Conservation (phyloP, 2,329 filamentous ascomycete species). For the Epichloe scottii region DNA sequence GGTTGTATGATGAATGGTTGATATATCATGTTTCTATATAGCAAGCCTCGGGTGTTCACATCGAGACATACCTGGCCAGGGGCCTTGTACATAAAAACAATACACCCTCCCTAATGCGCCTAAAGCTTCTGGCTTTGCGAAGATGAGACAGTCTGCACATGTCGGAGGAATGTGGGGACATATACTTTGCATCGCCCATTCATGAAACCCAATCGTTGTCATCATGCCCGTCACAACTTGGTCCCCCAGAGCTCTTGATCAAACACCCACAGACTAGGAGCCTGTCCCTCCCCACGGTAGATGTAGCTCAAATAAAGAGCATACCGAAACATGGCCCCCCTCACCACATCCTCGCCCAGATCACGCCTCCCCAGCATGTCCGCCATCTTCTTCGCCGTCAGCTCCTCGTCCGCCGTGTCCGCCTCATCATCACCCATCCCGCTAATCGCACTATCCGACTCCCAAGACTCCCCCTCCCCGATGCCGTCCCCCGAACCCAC, state of each 20-base stretch:
- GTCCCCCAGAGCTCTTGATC: conserved; percentile 10
- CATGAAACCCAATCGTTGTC: no score
- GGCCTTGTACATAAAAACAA: neutral
- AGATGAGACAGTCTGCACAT: no score
- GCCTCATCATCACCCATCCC: conserved; percentile 4
- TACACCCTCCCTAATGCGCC: neutral
- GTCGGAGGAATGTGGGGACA: no score
- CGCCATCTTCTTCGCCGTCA: conserved; percentile 9
- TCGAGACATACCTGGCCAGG: neutral
- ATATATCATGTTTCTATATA: neutral
- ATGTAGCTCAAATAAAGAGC: conserved; percentile 23
- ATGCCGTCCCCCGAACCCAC: conserved; percentile 6
- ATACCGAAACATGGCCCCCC: conserved; percentile 21
- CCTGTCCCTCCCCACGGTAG: conserved; percentile 12
- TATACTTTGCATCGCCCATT: no score
- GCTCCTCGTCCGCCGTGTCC: conserved; percentile 1
- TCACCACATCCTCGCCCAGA: conserved; percentile 13
- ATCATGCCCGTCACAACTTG: conserved; percentile 2
- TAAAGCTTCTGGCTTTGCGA: neutral
- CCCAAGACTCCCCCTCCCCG: neutral
- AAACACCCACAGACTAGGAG: conserved; percentile 21
- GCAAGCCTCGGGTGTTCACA: neutral
- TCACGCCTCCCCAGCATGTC: conserved; percentile 11
- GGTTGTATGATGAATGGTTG: neutral
- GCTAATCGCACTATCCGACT: conserved; percentile 6